These are phyloP conservation scores for Auricularia cornea DNA, from an alignment of 768 basidiomycete species.

Conservation along the genomic window DNA sequence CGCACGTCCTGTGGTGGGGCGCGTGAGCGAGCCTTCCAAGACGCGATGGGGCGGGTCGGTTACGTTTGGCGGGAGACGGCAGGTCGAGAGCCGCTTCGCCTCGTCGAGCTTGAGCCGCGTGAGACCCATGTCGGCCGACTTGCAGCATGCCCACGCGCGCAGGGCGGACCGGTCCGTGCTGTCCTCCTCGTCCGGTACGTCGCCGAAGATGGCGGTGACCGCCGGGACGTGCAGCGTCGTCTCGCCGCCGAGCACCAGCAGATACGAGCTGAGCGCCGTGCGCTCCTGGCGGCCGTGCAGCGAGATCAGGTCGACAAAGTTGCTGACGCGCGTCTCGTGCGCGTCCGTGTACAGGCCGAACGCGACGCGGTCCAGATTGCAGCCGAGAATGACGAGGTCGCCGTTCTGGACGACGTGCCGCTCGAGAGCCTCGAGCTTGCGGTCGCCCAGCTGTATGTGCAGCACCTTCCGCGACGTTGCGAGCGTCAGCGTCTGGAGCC, in stretches of 20 bases:
- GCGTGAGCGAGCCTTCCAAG: background rate
- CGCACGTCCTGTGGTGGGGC: constrained; percentile 27
- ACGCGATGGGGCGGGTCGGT: background rate
- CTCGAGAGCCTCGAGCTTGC: background rate
- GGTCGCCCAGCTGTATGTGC: background rate
- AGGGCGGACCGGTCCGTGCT: background rate
- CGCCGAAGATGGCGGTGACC: background rate
- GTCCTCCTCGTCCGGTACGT: background rate
- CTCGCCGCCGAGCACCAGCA: background rate
- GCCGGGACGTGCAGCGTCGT: background rate
- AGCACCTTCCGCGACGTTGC: background rate
- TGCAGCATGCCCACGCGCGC: background rate
- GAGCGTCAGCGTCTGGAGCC: background rate
- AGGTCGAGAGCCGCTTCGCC: background rate
- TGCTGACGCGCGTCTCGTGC: background rate
- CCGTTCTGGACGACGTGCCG: background rate
- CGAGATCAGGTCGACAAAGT: background rate
- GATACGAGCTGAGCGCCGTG: background rate
- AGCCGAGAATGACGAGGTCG: background rate
- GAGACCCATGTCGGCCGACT: background rate
- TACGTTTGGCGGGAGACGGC: background rate
- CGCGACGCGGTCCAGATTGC: background rate
- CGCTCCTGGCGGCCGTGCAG: background rate
- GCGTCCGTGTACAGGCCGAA: background rate
- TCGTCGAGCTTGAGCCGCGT: background rate